Base-by-base conservation (phyloP, 805 yeast species). In the Sugiyamaella valdiviana region DNA sequence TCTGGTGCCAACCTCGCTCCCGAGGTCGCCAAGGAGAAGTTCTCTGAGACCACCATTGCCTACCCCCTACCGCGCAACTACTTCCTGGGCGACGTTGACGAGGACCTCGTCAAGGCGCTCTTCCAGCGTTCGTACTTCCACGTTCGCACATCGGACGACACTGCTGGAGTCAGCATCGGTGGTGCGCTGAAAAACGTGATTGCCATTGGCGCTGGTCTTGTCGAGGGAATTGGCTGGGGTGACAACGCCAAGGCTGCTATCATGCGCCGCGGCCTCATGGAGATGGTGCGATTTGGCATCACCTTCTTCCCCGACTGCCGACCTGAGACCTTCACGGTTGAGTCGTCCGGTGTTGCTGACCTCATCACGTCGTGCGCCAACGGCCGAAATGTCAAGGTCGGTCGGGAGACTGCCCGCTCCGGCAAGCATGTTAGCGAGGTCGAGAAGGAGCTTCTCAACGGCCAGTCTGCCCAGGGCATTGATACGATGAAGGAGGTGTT, bases 61-160 rank as follows among this genome's bases (percentile, higher is more conserved):
- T 93, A 87, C 72, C 80, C 77, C 50, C 62, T 74, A 20, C 96
- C 96, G 49, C 63, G 64, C 22, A 87, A 88, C 68, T 83, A 73
- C 72, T 69, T 74, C 54, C 70, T 71, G 44, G 90, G 89, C 50
- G 95, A 85, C 63, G 79, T 86, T 50, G 95, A 86, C 65, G 79
- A 80, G 54, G 66, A 67, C 38, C 78, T 85, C 29, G 73, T 91
- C 64, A 87, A 83, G 68, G 81, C 81, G 52, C 76, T 89, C 45
- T 91, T 93, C 85, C 98, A 93, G 76, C 82, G 98, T 74, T 91
- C 95, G 29, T 93, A 93, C 75, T 93, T 93, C 87, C 98, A 93
- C 69, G 99, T 93, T 36, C 78, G 86, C 63, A 95, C 91, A 51
- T 78, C 88, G 51, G 82, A 82, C 51, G 99, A 93, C 67, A 95